phyloP scores from a whole-genome alignment of 805 yeast species.

The Starmerella vaccinii region DNA sequence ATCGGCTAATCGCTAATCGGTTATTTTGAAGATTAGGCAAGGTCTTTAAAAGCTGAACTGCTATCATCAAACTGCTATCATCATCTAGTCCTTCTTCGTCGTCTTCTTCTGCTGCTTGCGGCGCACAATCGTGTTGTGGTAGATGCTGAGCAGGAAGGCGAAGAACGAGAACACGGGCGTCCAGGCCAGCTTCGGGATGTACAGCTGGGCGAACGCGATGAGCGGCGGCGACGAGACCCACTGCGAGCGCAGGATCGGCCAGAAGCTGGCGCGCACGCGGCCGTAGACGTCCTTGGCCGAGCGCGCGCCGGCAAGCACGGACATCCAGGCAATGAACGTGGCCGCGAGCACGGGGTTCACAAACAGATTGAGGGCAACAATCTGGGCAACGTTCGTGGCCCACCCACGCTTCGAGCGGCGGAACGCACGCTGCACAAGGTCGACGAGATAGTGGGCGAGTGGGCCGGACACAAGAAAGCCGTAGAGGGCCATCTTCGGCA shows the following conservation, averaged over 20 bases:
- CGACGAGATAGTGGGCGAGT: constrained; percentile 31
- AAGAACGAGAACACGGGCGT: constrained; percentile 34
- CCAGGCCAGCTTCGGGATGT: constrained; percentile 34
- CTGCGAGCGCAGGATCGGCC: constrained; percentile 30
- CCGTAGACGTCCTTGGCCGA: constrained; percentile 26
- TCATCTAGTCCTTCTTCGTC: constrained; percentile 5
- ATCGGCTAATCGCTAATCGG: too few species aligned
- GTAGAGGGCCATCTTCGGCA: constrained; percentile 33
- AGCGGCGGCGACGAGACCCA: constrained; percentile 34
- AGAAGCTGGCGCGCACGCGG: constrained; percentile 27
- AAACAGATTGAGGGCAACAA: constrained; percentile 30
- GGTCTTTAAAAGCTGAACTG: too few species aligned
- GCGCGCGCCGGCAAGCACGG: constrained; percentile 33
- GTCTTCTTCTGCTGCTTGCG: constrained; percentile 14
- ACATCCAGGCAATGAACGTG: constrained; percentile 31
- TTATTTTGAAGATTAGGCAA: too few species aligned
- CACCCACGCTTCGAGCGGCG: constrained; percentile 22
- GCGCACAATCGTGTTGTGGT: constrained; percentile 33
- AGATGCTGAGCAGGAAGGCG: constrained; percentile 33
- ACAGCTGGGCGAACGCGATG: constrained; percentile 33
- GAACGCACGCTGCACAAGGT: constrained; percentile 31
- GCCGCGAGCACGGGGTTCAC: constrained; percentile 31
- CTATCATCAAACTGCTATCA: background rate
- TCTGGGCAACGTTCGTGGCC: constrained; percentile 28
- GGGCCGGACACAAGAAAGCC: constrained; percentile 34